Evolutionary conservation across 805 yeast species (phyloP), one percentile per base, ranked within the genome.

Genomic region (Scheffersomyces stipitis): DNA sequence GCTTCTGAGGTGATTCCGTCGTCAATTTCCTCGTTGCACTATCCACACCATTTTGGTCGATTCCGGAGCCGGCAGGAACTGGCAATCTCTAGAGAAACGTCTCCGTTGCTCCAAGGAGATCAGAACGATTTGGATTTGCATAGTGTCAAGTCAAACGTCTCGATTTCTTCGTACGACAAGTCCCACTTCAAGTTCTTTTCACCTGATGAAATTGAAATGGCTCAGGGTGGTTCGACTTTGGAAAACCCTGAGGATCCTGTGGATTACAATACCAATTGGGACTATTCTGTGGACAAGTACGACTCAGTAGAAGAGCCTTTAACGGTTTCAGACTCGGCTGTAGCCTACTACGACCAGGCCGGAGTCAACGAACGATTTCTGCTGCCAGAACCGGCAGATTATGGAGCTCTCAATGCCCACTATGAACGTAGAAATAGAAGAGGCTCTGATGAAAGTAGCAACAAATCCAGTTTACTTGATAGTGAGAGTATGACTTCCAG

Each of bases 211-310:
- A 82, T 91, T 31, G 90, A 84, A 51, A 70, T 75, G 34, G 97
- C 98, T 0, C 93, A 86, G 36, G 96, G 96, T 31, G 74, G 91
- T 1, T 86, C 96, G 2, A 83, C 91, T 2, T 56, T 83, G 47
- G 86, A 81, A 43, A 74, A 77, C 48, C 70, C 74, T 2, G 66
- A 62, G 22, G 69, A 73, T 22, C 73, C 76, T 0, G 76, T 84
- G 15, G 93, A 85, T 54, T 85, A 81, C 51, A 83, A 85, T 52
- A 80, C 86, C 5, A 72, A 78, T 47, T 84, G 93, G 84, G 89
- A 85, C 44, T 70, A 76, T 18, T 74, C 77, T 24, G 78, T 76
- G 23, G 82, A 76, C 37, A 48, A 71, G 57, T 51, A 50, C 45
- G 58, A 60, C 43, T 10, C 15, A 2, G 37, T 13, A 5, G 30